Evolutionary conservation across 495 filamentous ascomycete species (phyloP), one percentile per base, ranked within the genome.

Genomic region (Neurospora sp.): DNA sequence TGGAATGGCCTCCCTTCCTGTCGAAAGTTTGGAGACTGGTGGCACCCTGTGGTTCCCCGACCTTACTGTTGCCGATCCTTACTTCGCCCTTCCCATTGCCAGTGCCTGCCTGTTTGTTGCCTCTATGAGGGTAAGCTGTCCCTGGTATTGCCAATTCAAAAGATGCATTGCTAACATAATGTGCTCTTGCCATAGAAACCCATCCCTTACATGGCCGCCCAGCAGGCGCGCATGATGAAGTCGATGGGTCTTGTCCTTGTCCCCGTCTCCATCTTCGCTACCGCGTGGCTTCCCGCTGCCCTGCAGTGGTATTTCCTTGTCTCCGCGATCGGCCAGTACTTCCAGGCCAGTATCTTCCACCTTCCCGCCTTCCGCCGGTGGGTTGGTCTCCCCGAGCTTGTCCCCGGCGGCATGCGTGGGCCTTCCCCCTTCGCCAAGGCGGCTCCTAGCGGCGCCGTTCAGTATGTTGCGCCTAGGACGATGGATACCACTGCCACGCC

Each of bases 41-140:
- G 89, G 92, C 3, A 72, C 89, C 8, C 80, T 87, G 14, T 98
- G 96, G 96, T 87, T 98, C 75, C 81, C 81, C 5, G 91, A 99
- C 77, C 82, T 99, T 71, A 92, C 94, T 1, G 78, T 91, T 12
- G 71, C 87, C 1, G 96, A 99, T 80, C 94, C 96, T 0, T 88
- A 83, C 68, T 92, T 83, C 73, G 81, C 95, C 42, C 79, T 98
- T n/a, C 96, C 96, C 0, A 35, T 88, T 8, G 27, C 80, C 2
- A 83, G 88, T 3, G 84, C 86, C 3, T 72, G 75, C 3, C 69
- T 85, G 10, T 84, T 92, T 75, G 86, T 88, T 72, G 68, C 82
- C 10, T 83, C 88, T 70, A 79, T 92, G 40, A 85, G 82, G 82
- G 91, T 93, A 85, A 48, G 87, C 86, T 72, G 1, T 40, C 31